Evolutionary conservation across 352 stramenopile species (phyloP).

Genomic region (Globisporangium sylvaticum): DNA sequence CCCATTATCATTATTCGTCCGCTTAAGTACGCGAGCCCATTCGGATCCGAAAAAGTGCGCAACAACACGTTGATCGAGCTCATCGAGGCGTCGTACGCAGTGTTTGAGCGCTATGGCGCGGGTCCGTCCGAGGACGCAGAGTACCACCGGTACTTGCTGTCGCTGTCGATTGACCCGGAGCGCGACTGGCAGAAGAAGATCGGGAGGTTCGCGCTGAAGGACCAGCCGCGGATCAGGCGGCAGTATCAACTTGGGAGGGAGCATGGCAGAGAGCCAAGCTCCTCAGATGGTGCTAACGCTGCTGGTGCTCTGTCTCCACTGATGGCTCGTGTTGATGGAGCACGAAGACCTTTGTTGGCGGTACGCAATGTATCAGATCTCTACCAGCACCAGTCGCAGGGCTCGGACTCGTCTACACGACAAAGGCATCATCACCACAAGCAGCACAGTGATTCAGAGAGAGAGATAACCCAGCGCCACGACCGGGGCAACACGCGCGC

Average conservation of each 20-base stretch:
- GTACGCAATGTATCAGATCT: background rate
- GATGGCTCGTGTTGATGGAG: background rate
- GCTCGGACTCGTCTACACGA: background rate
- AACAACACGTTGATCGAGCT: constrained; percentile 48
- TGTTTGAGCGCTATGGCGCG: constrained; percentile 52
- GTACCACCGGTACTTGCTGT: constrained; percentile 54
- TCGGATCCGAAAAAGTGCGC: background rate
- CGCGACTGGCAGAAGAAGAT: constrained; percentile 60
- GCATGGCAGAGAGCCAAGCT: background rate
- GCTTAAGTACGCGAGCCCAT: background rate
- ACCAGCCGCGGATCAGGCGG: constrained; percentile 17
- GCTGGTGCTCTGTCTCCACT: background rate
- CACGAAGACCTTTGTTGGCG: background rate
- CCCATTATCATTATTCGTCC: background rate
- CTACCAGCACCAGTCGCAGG: constrained; percentile 2
- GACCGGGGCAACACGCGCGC: constrained; percentile 18
- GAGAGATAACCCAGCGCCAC: constrained; percentile 28
- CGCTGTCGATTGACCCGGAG: constrained; percentile 51
- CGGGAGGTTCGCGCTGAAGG: constrained; percentile 22
- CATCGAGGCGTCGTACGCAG: constrained; percentile 46
- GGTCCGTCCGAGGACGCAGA: constrained; percentile 36
- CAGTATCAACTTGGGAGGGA: constrained; percentile 11
- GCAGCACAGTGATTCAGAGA: background rate
- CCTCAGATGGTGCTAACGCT: background rate
- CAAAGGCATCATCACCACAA: background rate